Percentiles rank a stretch among this genome's conserved stretches.
Conservation (phyloP, 2,329 filamentous ascomycete genomes). For the Tetracladium maxilliforme region DNA sequence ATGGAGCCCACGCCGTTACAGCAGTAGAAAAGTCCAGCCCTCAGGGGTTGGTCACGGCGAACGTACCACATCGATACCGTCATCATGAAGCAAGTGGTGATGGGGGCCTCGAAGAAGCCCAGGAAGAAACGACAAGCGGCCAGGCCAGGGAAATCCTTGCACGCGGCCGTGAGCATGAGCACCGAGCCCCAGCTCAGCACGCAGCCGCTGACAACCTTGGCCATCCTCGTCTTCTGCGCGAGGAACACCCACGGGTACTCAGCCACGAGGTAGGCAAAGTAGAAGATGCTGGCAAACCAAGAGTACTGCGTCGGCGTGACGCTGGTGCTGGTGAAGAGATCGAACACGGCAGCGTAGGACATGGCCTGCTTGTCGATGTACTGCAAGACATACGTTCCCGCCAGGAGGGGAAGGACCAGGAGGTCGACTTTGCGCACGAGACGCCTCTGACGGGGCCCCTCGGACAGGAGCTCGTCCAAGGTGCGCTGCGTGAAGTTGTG, state of each 20-base stretch:
- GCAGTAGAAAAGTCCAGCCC: conserved; percentile 26
- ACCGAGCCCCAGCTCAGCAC: conserved; percentile 25
- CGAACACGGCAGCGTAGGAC: conserved; percentile 38
- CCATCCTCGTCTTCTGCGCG: no score
- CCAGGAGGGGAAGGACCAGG: conserved; percentile 33
- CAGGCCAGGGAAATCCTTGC: conserved; percentile 8
- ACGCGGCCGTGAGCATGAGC: conserved; percentile 10
- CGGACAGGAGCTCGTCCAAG: conserved; percentile 26
- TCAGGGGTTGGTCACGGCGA: conserved; percentile 27
- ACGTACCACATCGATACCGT: conserved; percentile 33
- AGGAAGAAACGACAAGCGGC: conserved; percentile 8
- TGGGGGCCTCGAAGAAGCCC: conserved; percentile 9
- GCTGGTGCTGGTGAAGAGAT: conserved; percentile 31
- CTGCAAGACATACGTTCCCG: conserved; percentile 32
- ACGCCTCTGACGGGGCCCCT: conserved; percentile 15
- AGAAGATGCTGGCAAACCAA: conserved; percentile 41
- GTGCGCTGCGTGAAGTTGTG: conserved; percentile 26
- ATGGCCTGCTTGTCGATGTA: conserved; percentile 41
- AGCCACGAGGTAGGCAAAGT: conserved; percentile 23
- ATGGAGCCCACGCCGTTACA: conserved; percentile 23
- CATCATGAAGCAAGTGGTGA: conserved; percentile 17
- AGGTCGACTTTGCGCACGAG: conserved; percentile 31
- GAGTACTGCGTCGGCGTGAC: conserved; percentile 31
- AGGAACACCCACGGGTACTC: no score
- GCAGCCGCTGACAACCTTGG: no score